Base-by-base conservation (phyloP, 108 stramenopile species). In the Epipyxis sp. region DNA sequence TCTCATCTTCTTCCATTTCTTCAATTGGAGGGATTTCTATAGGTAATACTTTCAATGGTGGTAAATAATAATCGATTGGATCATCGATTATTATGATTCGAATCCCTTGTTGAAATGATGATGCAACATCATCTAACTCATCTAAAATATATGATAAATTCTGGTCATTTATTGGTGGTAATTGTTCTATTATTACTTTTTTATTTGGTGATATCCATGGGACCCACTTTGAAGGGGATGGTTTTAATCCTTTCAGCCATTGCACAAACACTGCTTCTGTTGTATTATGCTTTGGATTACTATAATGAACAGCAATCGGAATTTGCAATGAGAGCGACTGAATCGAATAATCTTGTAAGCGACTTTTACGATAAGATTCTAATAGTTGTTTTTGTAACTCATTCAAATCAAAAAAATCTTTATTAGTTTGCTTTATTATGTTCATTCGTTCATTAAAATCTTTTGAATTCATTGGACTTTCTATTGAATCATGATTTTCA, bases 81-180 rank as follows among this genome's bases (percentile, higher is more conserved):
- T n/a, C n/a, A n/a, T n/a, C n/a, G n/a, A n/a, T n/a, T n/a, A n/a
- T n/a, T n/a, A n/a, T n/a, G n/a, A n/a, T n/a, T n/a, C n/a, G n/a
- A n/a, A n/a, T n/a, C n/a, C n/a, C n/a, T n/a, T n/a, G n/a, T n/a
- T n/a, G n/a, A n/a, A n/a, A n/a, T n/a, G n/a, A n/a, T n/a, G n/a
- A n/a, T n/a, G n/a, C n/a, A n/a, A n/a, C n/a, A n/a, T n/a, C n/a
- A n/a, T n/a, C n/a, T n/a, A n/a, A n/a, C n/a, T n/a, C n/a, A n/a
- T n/a, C n/a, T n/a, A n/a, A n/a, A n/a, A n/a, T n/a, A n/a, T n/a
- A n/a, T n/a, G n/a, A n/a, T n/a, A n/a, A n/a, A n/a, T n/a, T n/a
- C n/a, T n/a, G n/a, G n/a, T n/a, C 30, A 65, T 65, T 16, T 65
- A 65, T 65, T 16, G 46, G 6, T 50, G 46, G 46, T 50, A 50